Conservation (phyloP, 164 flowering plant genomes). For the Malania oleifera region DNA sequence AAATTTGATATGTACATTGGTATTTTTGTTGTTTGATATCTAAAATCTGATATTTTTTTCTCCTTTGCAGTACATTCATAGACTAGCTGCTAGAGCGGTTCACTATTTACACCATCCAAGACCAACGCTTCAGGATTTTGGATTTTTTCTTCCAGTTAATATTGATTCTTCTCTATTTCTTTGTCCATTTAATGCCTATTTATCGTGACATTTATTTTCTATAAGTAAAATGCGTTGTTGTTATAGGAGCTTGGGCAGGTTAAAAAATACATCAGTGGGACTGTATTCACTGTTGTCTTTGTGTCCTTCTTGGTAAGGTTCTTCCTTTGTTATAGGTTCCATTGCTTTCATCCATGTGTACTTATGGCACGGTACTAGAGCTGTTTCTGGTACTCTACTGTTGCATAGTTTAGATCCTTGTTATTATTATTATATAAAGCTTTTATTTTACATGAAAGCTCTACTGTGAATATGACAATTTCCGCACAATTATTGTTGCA, state of each 20-base stretch:
- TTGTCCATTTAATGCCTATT: background rate
- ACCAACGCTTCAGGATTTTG: constrained; percentile 88
- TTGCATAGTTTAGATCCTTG: no score
- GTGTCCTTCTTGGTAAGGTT: constrained; percentile 77
- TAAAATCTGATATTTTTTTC: background rate
- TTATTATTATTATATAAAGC: no score
- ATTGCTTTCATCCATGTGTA: background rate
- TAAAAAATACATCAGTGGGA: constrained; percentile 86
- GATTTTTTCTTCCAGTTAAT: constrained; percentile 83
- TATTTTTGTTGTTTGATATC: background rate
- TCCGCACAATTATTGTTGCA: no score
- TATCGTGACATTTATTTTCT: background rate
- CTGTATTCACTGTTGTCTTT: constrained; percentile 69
- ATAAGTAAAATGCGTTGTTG: background rate
- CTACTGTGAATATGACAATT: no score
- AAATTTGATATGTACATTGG: background rate
- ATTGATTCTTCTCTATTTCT: background rate
- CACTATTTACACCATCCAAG: constrained; percentile 97
- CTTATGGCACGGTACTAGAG: background rate
- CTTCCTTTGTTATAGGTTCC: background rate
- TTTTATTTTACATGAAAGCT: no score
- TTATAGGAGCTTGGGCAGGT: constrained; percentile 87
- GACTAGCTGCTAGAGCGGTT: constrained; percentile 95
- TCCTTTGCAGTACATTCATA: constrained; percentile 79
- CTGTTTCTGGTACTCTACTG: background rate